phyloP scores from a whole-genome alignment of 768 basidiomycete genomes.

The Mycena latifolia region DNA sequence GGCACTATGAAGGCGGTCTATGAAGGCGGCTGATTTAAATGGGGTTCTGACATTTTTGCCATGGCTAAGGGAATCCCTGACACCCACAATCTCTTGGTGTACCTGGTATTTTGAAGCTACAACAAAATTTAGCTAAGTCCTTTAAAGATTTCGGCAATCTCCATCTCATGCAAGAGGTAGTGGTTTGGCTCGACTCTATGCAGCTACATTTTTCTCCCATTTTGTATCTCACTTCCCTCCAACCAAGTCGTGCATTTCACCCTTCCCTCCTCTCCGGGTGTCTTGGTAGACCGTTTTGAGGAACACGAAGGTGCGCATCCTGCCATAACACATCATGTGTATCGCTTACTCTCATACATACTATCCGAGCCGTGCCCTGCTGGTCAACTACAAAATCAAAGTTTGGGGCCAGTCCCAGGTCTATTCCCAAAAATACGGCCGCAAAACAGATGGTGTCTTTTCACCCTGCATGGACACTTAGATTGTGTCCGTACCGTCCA shows the following conservation, averaged over 20 bases:
- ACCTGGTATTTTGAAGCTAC: no score
- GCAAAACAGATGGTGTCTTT: constrained; percentile 90
- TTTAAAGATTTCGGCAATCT: no score
- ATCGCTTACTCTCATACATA: constrained; percentile 60
- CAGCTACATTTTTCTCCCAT: constrained; percentile 15
- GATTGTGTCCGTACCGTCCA: constrained; percentile 98
- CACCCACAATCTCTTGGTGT: no score
- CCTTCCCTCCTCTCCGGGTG: constrained; percentile 96
- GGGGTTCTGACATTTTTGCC: no score
- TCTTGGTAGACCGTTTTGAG: constrained; percentile 96
- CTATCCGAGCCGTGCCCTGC: constrained; percentile 92
- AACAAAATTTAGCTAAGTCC: no score
- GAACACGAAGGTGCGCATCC: constrained; percentile 91
- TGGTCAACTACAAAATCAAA: constrained; percentile 99
- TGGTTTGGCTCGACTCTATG: no score
- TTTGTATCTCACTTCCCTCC: constrained; percentile 29
- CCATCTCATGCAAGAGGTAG: no score
- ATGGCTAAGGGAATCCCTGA: no score
- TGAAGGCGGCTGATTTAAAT: no score
- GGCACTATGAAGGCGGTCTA: no score
- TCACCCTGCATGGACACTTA: constrained; percentile 92
- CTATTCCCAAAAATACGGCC: constrained; percentile 77
- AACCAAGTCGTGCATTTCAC: constrained; percentile 88
- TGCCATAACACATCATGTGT: constrained; percentile 22
- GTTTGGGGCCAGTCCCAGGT: constrained; percentile 85